Evolutionary conservation across 2,329 filamentous ascomycete species (phyloP), one percentile per base, ranked within the genome.

Genomic region (Colletotrichum camelliae): DNA sequence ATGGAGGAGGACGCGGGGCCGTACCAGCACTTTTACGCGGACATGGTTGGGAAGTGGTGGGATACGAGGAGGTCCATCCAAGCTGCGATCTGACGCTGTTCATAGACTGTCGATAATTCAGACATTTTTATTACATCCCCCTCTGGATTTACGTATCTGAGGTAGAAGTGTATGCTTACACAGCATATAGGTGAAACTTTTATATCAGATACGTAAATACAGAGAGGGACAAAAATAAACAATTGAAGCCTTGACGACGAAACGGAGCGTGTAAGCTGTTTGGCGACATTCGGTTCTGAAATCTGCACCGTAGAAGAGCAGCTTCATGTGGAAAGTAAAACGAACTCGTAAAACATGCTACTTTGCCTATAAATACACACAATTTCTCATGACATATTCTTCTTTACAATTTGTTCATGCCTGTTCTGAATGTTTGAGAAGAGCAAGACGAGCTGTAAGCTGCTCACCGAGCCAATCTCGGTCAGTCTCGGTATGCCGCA

Each of bases 21-120:
- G 13, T 79, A 78, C 33, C 58, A 68, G 15, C 52, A 60, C 7
- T 79, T 79, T 58, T 79, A 78, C 48, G 74, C 68, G 31, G 74
- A 78, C 13, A 79, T 78, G 76, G 77, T 79, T 7, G 72, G 72
- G 2, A 77, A 72, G 68, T 79, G 78, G 78, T 79, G 78, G 78
- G 67, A 78, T 15, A 74, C 67, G 5, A 64, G 72, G 66, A 58
- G 72, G 27, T 74, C 72, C 2, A 70, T 74, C 24, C 55, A 69
- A 27, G 18, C 58, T 4, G 48, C 60, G 9, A 27, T 70, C 4
- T 74, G 48, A 35, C 0, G 21, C 0, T 55, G 37, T 35, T 12
- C 1, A 33, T 52, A 27, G 27, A 61, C 0, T 48, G 29, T n/a
- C 15, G 15, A 31, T 35, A 31, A 29, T 31, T 12, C n/a, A 21